Conservation (phyloP, 768 basidiomycete genomes). For the Gelatoporia subvermispora region DNA sequence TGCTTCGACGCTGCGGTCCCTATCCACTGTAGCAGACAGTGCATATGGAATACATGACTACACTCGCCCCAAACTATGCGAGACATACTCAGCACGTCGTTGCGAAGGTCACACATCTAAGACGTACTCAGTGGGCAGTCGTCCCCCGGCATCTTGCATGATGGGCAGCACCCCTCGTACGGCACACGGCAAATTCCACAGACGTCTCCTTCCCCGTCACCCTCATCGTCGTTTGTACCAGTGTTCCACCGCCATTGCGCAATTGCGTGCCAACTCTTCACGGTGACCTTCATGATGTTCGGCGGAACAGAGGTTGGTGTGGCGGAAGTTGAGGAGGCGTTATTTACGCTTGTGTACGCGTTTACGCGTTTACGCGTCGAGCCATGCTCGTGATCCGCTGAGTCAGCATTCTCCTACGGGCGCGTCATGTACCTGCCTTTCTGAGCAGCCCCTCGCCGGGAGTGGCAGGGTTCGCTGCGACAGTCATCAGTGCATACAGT, state of each 20-base stretch:
- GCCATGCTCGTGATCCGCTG: neutral
- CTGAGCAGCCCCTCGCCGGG: neutral
- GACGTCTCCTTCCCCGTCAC: slow-evolving; percentile 59
- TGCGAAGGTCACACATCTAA: neutral
- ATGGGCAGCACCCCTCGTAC: slow-evolving; percentile 92
- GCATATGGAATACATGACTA: slow-evolving; percentile 97
- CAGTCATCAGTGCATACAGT: neutral
- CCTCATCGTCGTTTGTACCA: slow-evolving; percentile 38
- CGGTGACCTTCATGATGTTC: slow-evolving; percentile 63
- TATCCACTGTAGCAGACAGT: slow-evolving; percentile 96
- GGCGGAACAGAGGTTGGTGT: neutral
- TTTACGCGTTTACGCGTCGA: slow-evolving; percentile 11
- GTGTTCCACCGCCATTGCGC: slow-evolving; percentile 88
- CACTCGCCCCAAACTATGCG: slow-evolving; percentile 93
- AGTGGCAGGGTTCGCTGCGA: neutral
- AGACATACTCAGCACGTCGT: neutral
- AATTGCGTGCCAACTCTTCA: slow-evolving; percentile 86
- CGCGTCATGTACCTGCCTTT: neutral
- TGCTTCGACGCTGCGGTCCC: slow-evolving; percentile 84
- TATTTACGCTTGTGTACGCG: slow-evolving; percentile 18
- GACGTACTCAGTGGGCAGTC: slow-evolving; percentile 85
- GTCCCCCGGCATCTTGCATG: slow-evolving; percentile 95
- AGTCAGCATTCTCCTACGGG: too few species aligned
- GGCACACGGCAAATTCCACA: slow-evolving; percentile 90
- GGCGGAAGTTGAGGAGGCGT: slow-evolving; percentile 2